phyloP scores from a whole-genome alignment of 345 rosid genomes.

The Sonneratia caseolaris region DNA sequence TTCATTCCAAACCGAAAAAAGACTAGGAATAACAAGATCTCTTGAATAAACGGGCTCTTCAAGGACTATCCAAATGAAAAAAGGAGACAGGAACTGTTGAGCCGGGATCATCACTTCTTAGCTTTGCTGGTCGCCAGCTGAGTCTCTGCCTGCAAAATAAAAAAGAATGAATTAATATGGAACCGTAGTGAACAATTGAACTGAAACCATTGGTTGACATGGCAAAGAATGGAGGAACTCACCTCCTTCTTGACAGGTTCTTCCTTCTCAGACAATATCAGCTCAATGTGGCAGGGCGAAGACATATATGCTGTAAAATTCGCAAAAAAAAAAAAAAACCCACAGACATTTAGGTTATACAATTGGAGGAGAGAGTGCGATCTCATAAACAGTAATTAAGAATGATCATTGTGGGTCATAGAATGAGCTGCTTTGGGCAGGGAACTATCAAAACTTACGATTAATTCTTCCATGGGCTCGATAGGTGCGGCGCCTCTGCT shows the following conservation, averaged over 20 bases:
- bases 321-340: neutral
- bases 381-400: neutral
- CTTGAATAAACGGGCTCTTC: neutral
- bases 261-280: conserved; percentile 33
- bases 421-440: no score
- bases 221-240: neutral
- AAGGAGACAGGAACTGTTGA: conserved; percentile 4
- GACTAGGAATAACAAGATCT: neutral
- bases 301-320: conserved; percentile 27
- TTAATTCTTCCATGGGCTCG: conserved; percentile 44
- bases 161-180: neutral
- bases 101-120: conserved; percentile 22
- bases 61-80: neutral
- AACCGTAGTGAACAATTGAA: neutral
- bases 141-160: conserved; percentile 23
- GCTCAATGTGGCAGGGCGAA: conserved; percentile 38
- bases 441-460: conserved; percentile 15
- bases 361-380: neutral
- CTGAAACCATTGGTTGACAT: no score
- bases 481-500: conserved; percentile 38
- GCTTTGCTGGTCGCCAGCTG: conserved; percentile 25
- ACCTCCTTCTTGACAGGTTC: conserved; percentile 33
- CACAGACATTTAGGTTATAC: neutral
- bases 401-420: no score
- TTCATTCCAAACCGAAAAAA: neutral